A percentile compares a stretch with the other conserved stretches of the same genome.
phyloP scores from a whole-genome alignment of 2,329 filamentous ascomycete genomes.

The Microcera coccophila region DNA sequence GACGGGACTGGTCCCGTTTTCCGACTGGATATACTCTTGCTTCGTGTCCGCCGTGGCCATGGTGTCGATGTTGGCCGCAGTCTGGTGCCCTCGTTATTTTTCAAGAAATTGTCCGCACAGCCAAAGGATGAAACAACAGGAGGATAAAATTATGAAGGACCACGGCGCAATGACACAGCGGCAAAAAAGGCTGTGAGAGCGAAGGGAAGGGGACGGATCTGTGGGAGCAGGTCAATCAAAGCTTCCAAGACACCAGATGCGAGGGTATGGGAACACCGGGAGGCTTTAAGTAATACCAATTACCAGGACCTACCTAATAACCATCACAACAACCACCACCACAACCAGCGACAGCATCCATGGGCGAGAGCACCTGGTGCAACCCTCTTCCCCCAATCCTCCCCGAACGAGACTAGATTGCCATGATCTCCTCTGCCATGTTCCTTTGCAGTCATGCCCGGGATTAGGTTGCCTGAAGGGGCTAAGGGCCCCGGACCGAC shows the following conservation, averaged over 20 bases:
- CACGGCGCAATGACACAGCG: not conserved
- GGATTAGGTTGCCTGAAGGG: slow-evolving; percentile 22
- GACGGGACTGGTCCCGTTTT: slow-evolving; percentile 25
- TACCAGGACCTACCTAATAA: not conserved
- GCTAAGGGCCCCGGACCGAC: slow-evolving; percentile 23
- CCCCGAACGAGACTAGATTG: slow-evolving; percentile 21
- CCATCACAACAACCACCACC: not conserved
- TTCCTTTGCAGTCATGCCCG: slow-evolving; percentile 25
- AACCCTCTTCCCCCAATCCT: no score
- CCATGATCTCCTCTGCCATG: slow-evolving; percentile 18
- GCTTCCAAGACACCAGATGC: slow-evolving; percentile 11
- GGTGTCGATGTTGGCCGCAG: slow-evolving; percentile 5
- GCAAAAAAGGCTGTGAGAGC: not conserved
- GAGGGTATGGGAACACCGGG: slow-evolving; percentile 11
- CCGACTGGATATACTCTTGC: slow-evolving; percentile 33
- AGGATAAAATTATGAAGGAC: not conserved
- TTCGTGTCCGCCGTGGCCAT: slow-evolving; percentile 36
- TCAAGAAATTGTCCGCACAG: not conserved
- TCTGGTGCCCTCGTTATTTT: not conserved
- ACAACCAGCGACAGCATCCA: not conserved
- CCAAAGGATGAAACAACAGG: not conserved
- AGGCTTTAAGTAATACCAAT: slow-evolving; percentile 21
- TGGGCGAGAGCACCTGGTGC: slow-evolving; percentile 6
- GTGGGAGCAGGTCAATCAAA: slow-evolving; percentile 5
- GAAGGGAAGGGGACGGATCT: not conserved